Evolutionary conservation across 208 protist species (phyloP).

Genomic region (Leptomonas seymouri): DNA sequence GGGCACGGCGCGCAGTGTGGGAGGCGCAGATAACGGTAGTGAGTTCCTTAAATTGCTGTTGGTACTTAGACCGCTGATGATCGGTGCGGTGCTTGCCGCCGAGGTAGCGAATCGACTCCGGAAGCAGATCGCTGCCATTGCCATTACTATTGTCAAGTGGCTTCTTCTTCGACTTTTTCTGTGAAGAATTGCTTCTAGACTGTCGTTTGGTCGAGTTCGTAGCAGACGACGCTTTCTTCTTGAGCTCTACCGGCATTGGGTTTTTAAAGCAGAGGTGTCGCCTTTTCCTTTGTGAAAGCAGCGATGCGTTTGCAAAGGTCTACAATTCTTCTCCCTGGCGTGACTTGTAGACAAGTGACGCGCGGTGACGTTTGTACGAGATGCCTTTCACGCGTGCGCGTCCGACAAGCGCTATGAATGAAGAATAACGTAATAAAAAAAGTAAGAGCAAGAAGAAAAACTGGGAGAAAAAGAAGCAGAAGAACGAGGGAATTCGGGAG

Average conservation of each 20-base stretch:
- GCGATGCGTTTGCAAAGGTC: too few species aligned
- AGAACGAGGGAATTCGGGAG: too few species aligned
- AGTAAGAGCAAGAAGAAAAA: too few species aligned
- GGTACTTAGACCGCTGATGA: slow-evolving; percentile 14
- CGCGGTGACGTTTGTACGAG: too few species aligned
- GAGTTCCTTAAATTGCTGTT: slow-evolving; percentile 42
- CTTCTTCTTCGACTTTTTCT: background rate
- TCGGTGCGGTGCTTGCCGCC: slow-evolving; percentile 23
- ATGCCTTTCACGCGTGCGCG: too few species aligned
- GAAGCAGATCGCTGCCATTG: slow-evolving; percentile 1
- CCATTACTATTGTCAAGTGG: background rate
- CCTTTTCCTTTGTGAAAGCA: too few species aligned
- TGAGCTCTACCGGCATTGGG: slow-evolving; percentile 6
- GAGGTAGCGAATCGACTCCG: slow-evolving; percentile 25
- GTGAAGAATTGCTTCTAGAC: background rate
- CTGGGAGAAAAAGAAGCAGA: too few species aligned
- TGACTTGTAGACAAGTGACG: too few species aligned
- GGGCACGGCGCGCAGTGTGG: slow-evolving; percentile 9
- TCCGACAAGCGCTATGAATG: too few species aligned
- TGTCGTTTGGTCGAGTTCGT: slow-evolving; percentile 8
- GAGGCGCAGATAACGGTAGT: slow-evolving; percentile 31
- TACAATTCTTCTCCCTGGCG: too few species aligned
- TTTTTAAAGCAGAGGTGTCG: background rate
- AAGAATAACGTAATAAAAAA: too few species aligned
- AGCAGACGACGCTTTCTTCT: background rate